Base-by-base conservation (phyloP, 345 rosid species). In the Combretum micranthum region DNA sequence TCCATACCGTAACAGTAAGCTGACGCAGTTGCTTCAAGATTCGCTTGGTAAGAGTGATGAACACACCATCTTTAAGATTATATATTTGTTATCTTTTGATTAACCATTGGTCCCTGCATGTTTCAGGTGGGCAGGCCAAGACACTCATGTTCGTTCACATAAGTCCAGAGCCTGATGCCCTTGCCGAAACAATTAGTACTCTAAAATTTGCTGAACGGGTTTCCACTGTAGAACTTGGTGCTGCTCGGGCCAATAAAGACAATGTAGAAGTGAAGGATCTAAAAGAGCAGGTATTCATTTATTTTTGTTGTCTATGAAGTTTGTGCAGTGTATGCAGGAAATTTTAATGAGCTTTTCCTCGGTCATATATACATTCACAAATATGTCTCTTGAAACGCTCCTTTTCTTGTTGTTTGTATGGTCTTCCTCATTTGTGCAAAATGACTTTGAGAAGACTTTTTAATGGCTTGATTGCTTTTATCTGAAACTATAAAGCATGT, bases 161-260 rank as follows among this genome's bases (percentile, higher is more conserved):
- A 37, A 80, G 88, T 75, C 96, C 99, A 0, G 99, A 93, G 61
- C 77, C 70, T 46, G 97, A 93, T 7, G 84, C 99, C 65, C 53
- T 77, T 14, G 86, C 82, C 52, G 99, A 89, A 82, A 87, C 94
- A 25, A 54, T 89, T n/a, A 87, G 91, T 61, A 89, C 99, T 16
- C 88, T 93, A 42, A 93, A 93, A 60, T 93, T 93, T 76, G 99
- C 97, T 26, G 99, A 87, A 78, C 70, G 99, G 70, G 99, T 93
- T 11, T 88, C 92, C 44, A 85, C 88, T 14, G 76, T 93, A n/a
- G 97, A 93, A 76, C 90, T 93, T 44, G 99, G 99, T 63, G 85
- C 88, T 52, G 96, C 99, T 69, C 83, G 76, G 73, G 94, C 85
- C 44, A 93, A 89, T 76, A 89, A 79, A 75, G 96, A 82, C 22